Evolutionary conservation across 2,329 filamentous ascomycete genomes (phyloP).

Genomic region (Claviceps quebecensis): DNA sequence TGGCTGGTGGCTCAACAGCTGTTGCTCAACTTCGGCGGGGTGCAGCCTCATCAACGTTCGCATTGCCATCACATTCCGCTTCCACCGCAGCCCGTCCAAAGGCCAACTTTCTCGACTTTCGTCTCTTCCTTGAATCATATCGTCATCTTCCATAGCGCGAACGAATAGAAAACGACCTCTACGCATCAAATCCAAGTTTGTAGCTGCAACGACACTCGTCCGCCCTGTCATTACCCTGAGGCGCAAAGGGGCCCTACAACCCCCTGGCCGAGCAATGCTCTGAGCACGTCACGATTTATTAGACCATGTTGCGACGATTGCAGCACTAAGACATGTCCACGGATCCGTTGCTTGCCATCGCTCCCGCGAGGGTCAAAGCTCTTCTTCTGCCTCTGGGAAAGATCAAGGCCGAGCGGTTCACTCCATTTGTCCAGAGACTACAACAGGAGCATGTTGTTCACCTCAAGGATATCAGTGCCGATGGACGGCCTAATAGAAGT

Average conservation of each 20-base stretch:
- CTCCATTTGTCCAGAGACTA: slow-evolving; percentile 63
- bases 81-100: neutral
- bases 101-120: too few relatives aligned
- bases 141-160: neutral
- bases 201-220: neutral
- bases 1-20: neutral
- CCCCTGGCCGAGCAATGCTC: neutral
- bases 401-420: slow-evolving; percentile 71
- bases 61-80: neutral
- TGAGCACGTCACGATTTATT: neutral
- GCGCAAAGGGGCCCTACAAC: neutral
- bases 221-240: neutral
- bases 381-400: slow-evolving; percentile 76
- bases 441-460: slow-evolving; percentile 69
- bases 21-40: neutral
- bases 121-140: too few relatives aligned
- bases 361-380: slow-evolving; percentile 79
- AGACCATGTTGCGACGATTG: slow-evolving; percentile 19
- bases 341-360: slow-evolving; percentile 80
- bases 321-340: slow-evolving; percentile 58
- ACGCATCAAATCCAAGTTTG: neutral
- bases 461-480: slow-evolving; percentile 73
- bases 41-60: neutral
- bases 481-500: slow-evolving; percentile 78
- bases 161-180: neutral